Percentiles rank a stretch among this genome's conserved stretches.
Evolutionary conservation across 2,329 filamentous ascomycete species (phyloP).

Genomic region (Fusarium cicatricum): DNA sequence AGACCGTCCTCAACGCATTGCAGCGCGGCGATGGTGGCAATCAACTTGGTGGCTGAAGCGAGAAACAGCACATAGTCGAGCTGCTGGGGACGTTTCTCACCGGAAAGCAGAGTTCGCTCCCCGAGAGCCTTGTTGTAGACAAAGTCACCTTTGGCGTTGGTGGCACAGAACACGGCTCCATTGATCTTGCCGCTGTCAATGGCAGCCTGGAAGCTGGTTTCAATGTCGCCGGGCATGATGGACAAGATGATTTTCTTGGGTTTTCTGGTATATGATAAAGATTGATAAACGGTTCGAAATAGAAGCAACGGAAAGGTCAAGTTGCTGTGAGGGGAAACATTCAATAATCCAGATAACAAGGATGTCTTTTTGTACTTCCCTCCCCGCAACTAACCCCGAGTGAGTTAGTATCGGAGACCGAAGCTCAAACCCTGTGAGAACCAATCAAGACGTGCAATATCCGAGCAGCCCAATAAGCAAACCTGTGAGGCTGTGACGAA

Average conservation of each 20-base stretch:
- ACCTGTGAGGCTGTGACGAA: too few species aligned
- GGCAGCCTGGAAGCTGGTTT: constrained; percentile 49
- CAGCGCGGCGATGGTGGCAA: constrained; percentile 61
- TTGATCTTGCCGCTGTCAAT: constrained; percentile 55
- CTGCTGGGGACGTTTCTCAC: constrained; percentile 49
- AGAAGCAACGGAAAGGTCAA: too few species aligned
- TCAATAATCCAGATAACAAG: too few species aligned
- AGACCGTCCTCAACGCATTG: constrained; percentile 63
- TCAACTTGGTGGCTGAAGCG: constrained; percentile 53
- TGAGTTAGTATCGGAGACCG: too few species aligned
- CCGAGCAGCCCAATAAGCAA: too few species aligned
- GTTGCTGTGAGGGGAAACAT: too few species aligned
- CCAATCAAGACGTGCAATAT: too few species aligned
- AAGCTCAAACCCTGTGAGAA: too few species aligned
- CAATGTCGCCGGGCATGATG: constrained; percentile 45
- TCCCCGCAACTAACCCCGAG: too few species aligned
- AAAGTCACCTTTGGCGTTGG: constrained; percentile 50
- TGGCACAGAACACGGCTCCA: constrained; percentile 53
- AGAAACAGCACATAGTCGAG: constrained; percentile 49
- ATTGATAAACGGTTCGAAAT: too few species aligned
- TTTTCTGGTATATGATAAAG: background rate
- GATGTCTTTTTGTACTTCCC: too few species aligned
- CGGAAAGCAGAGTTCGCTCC: constrained; percentile 50
- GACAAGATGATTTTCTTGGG: background rate
- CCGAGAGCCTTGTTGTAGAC: constrained; percentile 52